These are phyloP conservation scores for Euphorbia celastroides DNA, from an alignment of 441 rosid genomes.

Conservation along the genomic window DNA sequence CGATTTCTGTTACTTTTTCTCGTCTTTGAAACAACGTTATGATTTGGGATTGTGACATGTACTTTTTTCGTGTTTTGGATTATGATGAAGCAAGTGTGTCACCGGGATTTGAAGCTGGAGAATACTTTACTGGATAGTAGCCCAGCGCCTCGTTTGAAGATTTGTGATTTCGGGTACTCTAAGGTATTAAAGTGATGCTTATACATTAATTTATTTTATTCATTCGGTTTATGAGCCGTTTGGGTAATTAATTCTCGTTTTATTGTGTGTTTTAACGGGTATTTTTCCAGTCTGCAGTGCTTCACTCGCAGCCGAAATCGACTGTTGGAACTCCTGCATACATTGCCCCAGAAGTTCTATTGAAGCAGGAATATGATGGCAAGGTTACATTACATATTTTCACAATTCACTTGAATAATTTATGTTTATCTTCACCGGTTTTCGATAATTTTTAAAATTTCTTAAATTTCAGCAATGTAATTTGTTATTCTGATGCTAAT, in stretches of 20 bases:
- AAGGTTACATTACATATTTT: slow-evolving; percentile 44
- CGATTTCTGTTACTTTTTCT: neutral
- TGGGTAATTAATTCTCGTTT: neutral
- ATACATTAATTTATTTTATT: neutral
- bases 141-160: slow-evolving; percentile 87
- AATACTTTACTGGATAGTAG: slow-evolving; percentile 93
- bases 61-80: slow-evolving; percentile 19
- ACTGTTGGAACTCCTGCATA: slow-evolving; percentile 99
- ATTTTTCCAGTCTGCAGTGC: slow-evolving; percentile 67
- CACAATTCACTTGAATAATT: neutral
- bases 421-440: neutral
- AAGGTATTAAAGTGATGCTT: slow-evolving; percentile 47
- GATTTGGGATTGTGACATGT: neutral
- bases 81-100: slow-evolving; percentile 87
- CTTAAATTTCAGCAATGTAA: no score
- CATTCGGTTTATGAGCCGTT: no score
- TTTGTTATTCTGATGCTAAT: no score
- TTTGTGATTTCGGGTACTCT: slow-evolving; percentile 98
- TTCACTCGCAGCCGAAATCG: slow-evolving; percentile 96
- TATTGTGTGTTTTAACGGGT: slow-evolving; percentile 7
- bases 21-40: neutral
- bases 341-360: slow-evolving; percentile 92
- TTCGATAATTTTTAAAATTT: no score
- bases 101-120: slow-evolving; percentile 91
- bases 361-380: slow-evolving; percentile 92